These are phyloP conservation scores for Plasmodium vinckei DNA, from an alignment of 169 alveolate genomes.

Conservation along the genomic window DNA sequence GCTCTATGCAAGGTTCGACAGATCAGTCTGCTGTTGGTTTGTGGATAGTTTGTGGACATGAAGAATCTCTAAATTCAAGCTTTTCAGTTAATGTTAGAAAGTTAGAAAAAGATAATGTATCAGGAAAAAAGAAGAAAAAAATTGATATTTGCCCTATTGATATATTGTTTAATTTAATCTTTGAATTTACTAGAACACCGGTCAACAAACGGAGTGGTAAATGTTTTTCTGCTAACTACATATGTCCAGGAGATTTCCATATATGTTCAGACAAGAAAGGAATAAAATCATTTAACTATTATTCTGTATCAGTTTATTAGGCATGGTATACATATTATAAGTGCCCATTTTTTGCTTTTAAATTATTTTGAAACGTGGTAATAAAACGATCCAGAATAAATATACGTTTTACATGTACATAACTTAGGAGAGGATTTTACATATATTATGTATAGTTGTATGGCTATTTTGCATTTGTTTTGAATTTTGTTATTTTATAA, in stretches of 20 bases:
- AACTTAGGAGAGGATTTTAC: no score
- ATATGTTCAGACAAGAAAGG: conserved; percentile 55
- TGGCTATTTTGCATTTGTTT: no score
- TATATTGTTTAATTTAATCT: conserved; percentile 43
- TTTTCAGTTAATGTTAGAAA: conserved; percentile 48
- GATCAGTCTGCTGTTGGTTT: conserved; percentile 65
- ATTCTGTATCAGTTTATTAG: conserved; percentile 68
- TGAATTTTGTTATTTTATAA: no score
- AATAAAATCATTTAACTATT: conserved; percentile 25
- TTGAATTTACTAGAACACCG: conserved; percentile 52
- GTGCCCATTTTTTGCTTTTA: background rate
- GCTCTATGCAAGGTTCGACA: conserved; percentile 68
- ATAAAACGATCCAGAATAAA: no score
- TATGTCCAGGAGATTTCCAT: conserved; percentile 50
- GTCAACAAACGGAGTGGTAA: conserved; percentile 35
- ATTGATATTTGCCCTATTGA: conserved; percentile 41
- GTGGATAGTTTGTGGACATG: conserved; percentile 76
- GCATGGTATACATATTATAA: background rate
- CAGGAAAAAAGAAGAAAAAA: conserved; percentile 55
- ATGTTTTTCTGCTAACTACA: conserved; percentile 39
- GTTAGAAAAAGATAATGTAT: conserved; percentile 49
- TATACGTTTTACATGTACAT: no score
- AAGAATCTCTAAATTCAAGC: conserved; percentile 56
- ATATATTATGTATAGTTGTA: no score
- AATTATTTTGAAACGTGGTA: no score